Evolutionary conservation across 208 protist genomes (phyloP).

Genomic region (Leishmania aethiopica): DNA sequence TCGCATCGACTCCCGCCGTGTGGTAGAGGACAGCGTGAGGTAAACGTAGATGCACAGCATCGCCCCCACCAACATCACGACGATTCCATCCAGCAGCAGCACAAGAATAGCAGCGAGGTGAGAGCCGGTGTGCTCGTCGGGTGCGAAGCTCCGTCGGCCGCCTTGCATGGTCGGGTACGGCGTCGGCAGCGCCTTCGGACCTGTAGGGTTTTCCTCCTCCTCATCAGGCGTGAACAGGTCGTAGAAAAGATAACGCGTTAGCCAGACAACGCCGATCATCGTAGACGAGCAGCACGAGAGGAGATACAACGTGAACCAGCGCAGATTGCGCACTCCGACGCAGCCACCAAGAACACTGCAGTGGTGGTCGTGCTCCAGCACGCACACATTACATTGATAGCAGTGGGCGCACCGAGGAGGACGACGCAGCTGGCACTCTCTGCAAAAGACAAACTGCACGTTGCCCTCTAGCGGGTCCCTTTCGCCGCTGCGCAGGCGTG

Average conservation of each 20-base stretch:
- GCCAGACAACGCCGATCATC: slow-evolving; percentile 51
- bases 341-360: slow-evolving; percentile 88
- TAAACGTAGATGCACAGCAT: slow-evolving; percentile 60
- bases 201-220: neutral
- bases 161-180: slow-evolving; percentile 57
- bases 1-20: slow-evolving; percentile 44
- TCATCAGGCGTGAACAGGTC: slow-evolving; percentile 20
- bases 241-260: slow-evolving; percentile 31
- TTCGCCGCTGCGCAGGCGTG: slow-evolving; percentile 60
- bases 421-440: slow-evolving; percentile 61
- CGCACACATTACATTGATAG: slow-evolving; percentile 84
- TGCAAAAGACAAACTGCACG: slow-evolving; percentile 60
- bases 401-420: slow-evolving; percentile 88
- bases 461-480: slow-evolving; percentile 57
- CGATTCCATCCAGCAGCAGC: slow-evolving; percentile 45
- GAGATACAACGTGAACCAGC: slow-evolving; percentile 83
- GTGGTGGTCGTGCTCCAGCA: slow-evolving; percentile 90
- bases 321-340: slow-evolving; percentile 80
- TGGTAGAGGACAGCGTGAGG: slow-evolving; percentile 59
- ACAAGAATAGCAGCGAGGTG: slow-evolving; percentile 38
- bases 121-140: slow-evolving; percentile 1
- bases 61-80: slow-evolving; percentile 59
- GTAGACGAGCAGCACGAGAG: slow-evolving; percentile 24
- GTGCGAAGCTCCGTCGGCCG: slow-evolving; percentile 43
- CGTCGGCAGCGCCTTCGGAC: slow-evolving; percentile 31